A percentile compares a stretch with the other conserved stretches of the same genome.
These are phyloP conservation scores for Boletus semigastroideus DNA, from an alignment of 1,284 basidiomycete species.

Conservation along the genomic window DNA sequence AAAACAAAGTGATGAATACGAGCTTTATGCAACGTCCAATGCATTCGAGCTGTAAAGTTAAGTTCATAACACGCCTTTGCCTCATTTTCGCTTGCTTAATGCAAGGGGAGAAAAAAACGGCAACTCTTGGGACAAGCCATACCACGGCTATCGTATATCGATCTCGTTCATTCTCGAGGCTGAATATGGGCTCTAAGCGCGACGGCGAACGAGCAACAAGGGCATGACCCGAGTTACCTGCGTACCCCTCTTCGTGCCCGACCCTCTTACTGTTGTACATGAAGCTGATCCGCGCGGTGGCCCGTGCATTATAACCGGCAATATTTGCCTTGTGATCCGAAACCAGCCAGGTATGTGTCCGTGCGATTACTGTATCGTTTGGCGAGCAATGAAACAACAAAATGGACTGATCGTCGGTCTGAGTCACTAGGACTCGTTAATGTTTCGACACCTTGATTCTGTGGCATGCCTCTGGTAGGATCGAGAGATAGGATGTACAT, in stretches of 20 bases:
- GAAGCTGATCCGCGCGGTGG: constrained; percentile 12
- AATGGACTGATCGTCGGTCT: not conserved
- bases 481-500: not conserved
- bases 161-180: not conserved
- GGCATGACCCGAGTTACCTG: not conserved
- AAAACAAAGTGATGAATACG: constrained; percentile 6
- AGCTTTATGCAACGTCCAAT: constrained; percentile 1
- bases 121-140: not conserved
- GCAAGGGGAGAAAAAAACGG: constrained; percentile 11
- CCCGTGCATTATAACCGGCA: not conserved
- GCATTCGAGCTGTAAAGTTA: constrained; percentile 15
- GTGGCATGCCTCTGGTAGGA: not conserved
- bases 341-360: not conserved
- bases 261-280: not conserved
- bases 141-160: not conserved
- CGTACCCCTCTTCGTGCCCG: not conserved
- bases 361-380: no score
- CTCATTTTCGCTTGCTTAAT: constrained; percentile 26
- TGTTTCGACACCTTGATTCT: not conserved
- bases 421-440: not conserved
- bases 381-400: no score
- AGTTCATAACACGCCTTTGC: constrained; percentile 20
- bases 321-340: not conserved
- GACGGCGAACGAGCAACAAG: not conserved
- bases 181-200: not conserved